Evolutionary conservation across 2,329 filamentous ascomycete species (phyloP).

Genomic region (Diaporthe batatas): DNA sequence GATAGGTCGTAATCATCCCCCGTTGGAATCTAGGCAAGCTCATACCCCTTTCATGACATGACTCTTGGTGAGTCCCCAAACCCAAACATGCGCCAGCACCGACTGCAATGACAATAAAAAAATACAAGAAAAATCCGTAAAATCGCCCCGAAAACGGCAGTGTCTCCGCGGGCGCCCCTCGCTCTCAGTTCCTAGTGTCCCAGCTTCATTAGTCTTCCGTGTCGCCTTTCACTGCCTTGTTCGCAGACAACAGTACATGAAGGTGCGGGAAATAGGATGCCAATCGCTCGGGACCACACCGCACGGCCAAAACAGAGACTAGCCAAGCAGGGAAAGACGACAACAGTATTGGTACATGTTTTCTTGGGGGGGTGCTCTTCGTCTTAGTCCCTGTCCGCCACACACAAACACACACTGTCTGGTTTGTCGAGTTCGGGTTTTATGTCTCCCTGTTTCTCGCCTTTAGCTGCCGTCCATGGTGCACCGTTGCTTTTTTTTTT

Average conservation of each 20-base stretch:
- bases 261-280: constrained; percentile 24
- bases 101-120: neutral
- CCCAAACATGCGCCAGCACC: constrained; percentile 30
- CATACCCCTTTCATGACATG: constrained; percentile 6
- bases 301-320: constrained; percentile 29
- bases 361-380: neutral
- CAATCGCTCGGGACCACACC: constrained; percentile 39
- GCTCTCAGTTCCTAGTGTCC: constrained; percentile 42
- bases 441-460: constrained; percentile 41
- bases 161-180: neutral
- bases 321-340: constrained; percentile 15
- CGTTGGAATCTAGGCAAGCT: neutral
- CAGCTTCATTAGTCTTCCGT: constrained; percentile 38
- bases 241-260: constrained; percentile 11
- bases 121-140: constrained; percentile 1
- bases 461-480: constrained; percentile 40
- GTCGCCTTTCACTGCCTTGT: constrained; percentile 10
- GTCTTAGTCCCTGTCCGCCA: neutral
- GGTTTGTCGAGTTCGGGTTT: constrained; percentile 4
- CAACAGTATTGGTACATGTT: constrained; percentile 36
- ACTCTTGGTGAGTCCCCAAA: constrained; percentile 23
- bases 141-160: neutral
- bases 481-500: constrained; percentile 37
- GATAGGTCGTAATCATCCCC: constrained; percentile 27
- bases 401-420: constrained; percentile 26